These are phyloP conservation scores for Kappamyces sp. DNA, from an alignment of 192 early-diverging fungal genomes.

Conservation along the genomic window DNA sequence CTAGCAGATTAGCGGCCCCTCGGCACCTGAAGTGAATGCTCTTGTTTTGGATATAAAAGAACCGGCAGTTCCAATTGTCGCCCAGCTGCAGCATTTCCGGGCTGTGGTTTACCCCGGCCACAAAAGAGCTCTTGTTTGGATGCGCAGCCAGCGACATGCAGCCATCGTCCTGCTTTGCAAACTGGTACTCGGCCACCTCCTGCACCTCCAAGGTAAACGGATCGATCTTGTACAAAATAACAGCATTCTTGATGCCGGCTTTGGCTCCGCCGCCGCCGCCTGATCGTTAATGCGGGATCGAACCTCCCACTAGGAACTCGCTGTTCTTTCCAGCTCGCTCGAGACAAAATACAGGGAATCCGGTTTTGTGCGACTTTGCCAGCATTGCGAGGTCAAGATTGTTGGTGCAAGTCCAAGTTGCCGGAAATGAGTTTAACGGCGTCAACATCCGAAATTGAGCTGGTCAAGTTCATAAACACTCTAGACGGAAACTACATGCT, in stretches of 20 bases:
- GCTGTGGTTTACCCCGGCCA: conserved; percentile 68
- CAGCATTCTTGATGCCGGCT: conserved; percentile 81
- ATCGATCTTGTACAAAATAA: conserved; percentile 51
- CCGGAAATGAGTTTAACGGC: too few species aligned
- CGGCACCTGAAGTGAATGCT: conserved; percentile 24
- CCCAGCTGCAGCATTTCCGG: conserved; percentile 59
- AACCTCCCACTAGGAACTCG: conserved; percentile 8
- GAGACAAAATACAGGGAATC: conserved; percentile 42
- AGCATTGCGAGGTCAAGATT: too few species aligned
- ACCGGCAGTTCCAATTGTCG: conserved; percentile 69
- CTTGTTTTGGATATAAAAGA: conserved; percentile 60
- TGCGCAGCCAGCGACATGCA: conserved; percentile 75
- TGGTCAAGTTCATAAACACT: conserved; percentile 19
- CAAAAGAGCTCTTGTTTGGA: conserved; percentile 59
- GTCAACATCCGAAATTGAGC: too few species aligned
- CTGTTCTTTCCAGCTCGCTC: conserved; percentile 31
- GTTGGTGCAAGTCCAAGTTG: too few species aligned
- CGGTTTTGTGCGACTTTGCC: conserved; percentile 18
- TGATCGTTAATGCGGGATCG: conserved; percentile 49
- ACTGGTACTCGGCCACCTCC: conserved; percentile 25
- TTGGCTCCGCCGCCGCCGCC: conserved; percentile 82
- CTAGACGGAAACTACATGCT: conserved; percentile 26
- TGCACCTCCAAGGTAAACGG: conserved; percentile 27
- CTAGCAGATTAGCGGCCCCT: not conserved
- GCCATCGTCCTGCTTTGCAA: conserved; percentile 66